Conservation (phyloP, 2,329 filamentous ascomycete species). For the Penicillium rolfsii region DNA sequence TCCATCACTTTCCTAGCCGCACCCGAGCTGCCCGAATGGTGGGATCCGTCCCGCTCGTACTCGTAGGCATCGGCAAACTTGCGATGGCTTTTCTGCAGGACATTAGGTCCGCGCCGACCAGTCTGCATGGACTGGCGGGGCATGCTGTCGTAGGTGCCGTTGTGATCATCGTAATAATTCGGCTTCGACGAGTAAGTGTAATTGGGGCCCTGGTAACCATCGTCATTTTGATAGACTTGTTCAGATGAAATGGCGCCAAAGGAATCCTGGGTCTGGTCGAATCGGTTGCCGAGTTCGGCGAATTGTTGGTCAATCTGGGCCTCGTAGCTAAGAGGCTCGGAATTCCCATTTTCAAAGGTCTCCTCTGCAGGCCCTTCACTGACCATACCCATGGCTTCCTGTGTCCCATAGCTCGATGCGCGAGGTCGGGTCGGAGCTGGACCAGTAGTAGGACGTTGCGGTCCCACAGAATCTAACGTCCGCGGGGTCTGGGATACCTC, state of each 20-base stretch:
- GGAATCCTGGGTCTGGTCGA: slow-evolving; percentile 34
- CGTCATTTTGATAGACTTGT: slow-evolving; percentile 38
- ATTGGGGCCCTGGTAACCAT: slow-evolving; percentile 36
- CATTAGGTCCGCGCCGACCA: slow-evolving; percentile 54
- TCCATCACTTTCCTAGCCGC: slow-evolving; percentile 95
- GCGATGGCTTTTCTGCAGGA: slow-evolving; percentile 82
- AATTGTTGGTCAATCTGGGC: slow-evolving; percentile 49
- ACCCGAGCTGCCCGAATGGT: slow-evolving; percentile 80
- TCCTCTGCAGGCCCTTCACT: slow-evolving; percentile 37
- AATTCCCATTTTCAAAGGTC: slow-evolving; percentile 26
- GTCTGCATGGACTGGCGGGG: slow-evolving; percentile 49
- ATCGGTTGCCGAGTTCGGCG: slow-evolving; percentile 43
- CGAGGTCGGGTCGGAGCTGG: slow-evolving; percentile 32
- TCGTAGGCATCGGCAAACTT: slow-evolving; percentile 89
- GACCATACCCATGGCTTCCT: slow-evolving; percentile 36
- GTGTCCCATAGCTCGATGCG: slow-evolving; percentile 39
- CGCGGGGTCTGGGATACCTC: slow-evolving; percentile 48
- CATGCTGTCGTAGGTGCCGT: slow-evolving; percentile 44
- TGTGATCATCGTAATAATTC: slow-evolving; percentile 55
- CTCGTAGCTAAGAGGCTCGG: slow-evolving; percentile 41
- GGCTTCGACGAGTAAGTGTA: slow-evolving; percentile 41
- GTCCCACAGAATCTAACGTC: slow-evolving; percentile 28
- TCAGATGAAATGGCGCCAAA: slow-evolving; percentile 37
- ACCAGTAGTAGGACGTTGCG: slow-evolving; percentile 44
- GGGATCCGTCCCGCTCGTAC: slow-evolving; percentile 61